Conservation (phyloP, 179 eudicot genomes). For the Spinacia oleracea region DNA sequence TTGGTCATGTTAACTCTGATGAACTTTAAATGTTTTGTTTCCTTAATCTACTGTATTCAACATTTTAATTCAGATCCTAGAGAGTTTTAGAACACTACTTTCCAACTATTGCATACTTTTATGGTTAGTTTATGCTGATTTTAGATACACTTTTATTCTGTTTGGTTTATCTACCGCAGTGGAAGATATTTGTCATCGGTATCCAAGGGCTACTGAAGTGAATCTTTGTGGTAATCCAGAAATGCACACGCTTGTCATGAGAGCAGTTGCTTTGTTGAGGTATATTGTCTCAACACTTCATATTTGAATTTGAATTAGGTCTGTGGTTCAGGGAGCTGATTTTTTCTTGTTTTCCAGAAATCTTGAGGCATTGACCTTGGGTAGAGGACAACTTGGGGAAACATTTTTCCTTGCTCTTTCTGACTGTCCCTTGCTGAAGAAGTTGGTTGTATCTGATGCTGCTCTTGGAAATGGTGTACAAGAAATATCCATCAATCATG, state of each 20-base stretch:
- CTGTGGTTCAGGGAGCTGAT: slow-evolving; percentile 20
- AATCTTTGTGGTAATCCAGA: slow-evolving; percentile 64
- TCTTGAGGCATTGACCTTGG: slow-evolving; percentile 74
- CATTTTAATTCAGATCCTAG: background rate
- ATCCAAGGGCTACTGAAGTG: slow-evolving; percentile 82
- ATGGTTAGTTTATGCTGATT: background rate
- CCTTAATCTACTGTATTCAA: background rate
- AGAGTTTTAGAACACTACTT: background rate
- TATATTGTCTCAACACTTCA: slow-evolving; percentile 28
- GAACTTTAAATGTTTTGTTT: background rate
- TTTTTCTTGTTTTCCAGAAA: slow-evolving; percentile 45
- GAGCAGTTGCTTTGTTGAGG: slow-evolving; percentile 76
- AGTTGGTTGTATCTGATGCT: slow-evolving; percentile 69
- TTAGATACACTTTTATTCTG: background rate
- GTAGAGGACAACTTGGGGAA: slow-evolving; percentile 80
- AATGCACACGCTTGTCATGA: slow-evolving; percentile 65
- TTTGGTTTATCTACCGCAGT: slow-evolving; percentile 47
- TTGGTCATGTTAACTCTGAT: background rate
- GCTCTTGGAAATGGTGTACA: slow-evolving; percentile 86
- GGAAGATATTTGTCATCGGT: slow-evolving; percentile 87
- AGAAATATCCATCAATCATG: slow-evolving; percentile 79
- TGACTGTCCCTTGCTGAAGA: slow-evolving; percentile 66
- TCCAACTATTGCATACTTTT: background rate
- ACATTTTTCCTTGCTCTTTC: slow-evolving; percentile 68
- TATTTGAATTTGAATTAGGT: background rate